phyloP scores from a whole-genome alignment of 2,329 filamentous ascomycete species.

The Arthrobotrys entomopaga region DNA sequence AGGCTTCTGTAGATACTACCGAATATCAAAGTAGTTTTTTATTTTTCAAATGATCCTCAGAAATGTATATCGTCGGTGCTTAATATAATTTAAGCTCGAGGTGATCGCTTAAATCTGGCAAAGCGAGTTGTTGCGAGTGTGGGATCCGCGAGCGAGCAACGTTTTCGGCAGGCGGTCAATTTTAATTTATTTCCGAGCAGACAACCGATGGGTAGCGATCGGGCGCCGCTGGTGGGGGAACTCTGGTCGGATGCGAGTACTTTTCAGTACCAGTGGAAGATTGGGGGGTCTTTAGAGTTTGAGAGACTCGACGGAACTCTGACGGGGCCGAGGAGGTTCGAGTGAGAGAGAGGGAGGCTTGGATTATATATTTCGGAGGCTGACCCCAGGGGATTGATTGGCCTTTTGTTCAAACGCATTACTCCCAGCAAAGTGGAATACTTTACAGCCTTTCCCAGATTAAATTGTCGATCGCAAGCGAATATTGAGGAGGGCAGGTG shows the following conservation, averaged over 20 bases:
- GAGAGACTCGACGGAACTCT: background rate
- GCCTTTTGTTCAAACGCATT: background rate
- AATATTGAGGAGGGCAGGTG: slow-evolving; percentile 25
- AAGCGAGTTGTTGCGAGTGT: slow-evolving; percentile 19
- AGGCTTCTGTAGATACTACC: too few species aligned
- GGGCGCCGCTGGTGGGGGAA: background rate
- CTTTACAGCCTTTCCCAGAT: slow-evolving; percentile 35
- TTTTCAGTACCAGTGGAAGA: background rate
- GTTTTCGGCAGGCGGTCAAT: slow-evolving; percentile 3
- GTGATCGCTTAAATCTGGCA: slow-evolving; percentile 10
- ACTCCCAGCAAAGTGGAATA: background rate
- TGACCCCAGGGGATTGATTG: background rate
- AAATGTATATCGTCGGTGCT: background rate
- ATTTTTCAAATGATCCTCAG: too few species aligned
- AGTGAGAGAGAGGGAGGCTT: slow-evolving; percentile 6
- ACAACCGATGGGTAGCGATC: background rate
- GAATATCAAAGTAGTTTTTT: too few species aligned
- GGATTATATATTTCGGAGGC: slow-evolving; percentile 20
- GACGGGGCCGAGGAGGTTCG: background rate
- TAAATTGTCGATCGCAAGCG: slow-evolving; percentile 44
- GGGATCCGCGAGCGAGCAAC: slow-evolving; percentile 12
- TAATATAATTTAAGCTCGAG: background rate
- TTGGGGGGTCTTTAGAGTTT: background rate
- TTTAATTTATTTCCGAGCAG: background rate
- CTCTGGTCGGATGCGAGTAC: too few species aligned